Conservation (phyloP, 2,329 filamentous ascomycete genomes). For the Fusarium illudens region DNA sequence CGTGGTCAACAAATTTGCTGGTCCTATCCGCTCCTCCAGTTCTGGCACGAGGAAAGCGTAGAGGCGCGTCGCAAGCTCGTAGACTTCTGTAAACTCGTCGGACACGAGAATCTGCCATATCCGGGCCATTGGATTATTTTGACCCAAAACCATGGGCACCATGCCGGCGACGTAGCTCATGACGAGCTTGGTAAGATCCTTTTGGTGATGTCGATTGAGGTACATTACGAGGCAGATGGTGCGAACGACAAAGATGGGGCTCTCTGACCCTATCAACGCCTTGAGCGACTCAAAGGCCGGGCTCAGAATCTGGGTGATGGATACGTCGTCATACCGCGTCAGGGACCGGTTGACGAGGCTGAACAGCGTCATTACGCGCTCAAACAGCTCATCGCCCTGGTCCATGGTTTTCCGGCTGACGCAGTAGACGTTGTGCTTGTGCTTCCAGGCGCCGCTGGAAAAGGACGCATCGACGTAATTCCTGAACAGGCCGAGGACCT, state of each 20-base stretch:
- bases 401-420: constrained; percentile 36
- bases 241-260: constrained; percentile 46
- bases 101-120: constrained; percentile 46
- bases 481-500: constrained; percentile 41
- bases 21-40: constrained; percentile 44
- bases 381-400: constrained; percentile 48
- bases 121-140: constrained; percentile 42
- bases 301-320: constrained; percentile 44
- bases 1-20: constrained; percentile 46
- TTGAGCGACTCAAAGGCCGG: constrained; percentile 49
- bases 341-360: constrained; percentile 47
- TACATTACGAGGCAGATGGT: constrained; percentile 50
- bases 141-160: constrained; percentile 44
- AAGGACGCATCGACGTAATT: constrained; percentile 46
- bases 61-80: constrained; percentile 45
- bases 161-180: constrained; percentile 44
- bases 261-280: constrained; percentile 46
- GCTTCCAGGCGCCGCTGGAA: constrained; percentile 40
- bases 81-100: constrained; percentile 46
- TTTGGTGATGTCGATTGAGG: constrained; percentile 46
- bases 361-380: constrained; percentile 47
- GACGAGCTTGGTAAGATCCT: constrained; percentile 46
- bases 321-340: constrained; percentile 45
- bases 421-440: constrained; percentile 45
- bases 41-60: constrained; percentile 44